Conservation (phyloP, 2,329 filamentous ascomycete genomes). For the Fusarium equiseti region DNA sequence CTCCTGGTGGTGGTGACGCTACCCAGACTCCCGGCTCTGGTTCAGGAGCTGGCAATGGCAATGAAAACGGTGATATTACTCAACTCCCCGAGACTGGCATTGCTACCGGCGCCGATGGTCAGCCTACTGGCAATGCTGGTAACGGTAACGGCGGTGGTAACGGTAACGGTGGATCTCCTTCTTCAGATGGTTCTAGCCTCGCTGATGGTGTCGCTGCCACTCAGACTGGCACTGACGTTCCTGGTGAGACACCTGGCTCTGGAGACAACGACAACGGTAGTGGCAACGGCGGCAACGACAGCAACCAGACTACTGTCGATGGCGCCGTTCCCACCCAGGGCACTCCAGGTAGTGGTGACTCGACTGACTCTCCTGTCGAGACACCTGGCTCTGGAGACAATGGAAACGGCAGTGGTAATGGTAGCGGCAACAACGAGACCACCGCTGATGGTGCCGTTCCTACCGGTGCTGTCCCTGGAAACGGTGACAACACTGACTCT, state of each 20-base stretch:
- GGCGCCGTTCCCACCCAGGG: not conserved
- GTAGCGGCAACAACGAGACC: not conserved
- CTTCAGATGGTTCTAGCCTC: not conserved
- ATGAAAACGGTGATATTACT: not conserved
- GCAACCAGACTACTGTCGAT: not conserved
- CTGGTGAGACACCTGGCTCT: not conserved
- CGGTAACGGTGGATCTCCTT: not conserved
- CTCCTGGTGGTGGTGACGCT: not conserved
- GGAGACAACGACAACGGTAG: not conserved
- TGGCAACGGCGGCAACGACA: not conserved
- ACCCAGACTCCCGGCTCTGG: not conserved
- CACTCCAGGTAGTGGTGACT: not conserved
- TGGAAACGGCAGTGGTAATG: not conserved
- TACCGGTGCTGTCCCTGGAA: not conserved
- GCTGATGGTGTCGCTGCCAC: not conserved
- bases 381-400: not conserved
- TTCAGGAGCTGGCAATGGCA: not conserved
- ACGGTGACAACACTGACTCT: not conserved
- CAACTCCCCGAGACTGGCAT: not conserved
- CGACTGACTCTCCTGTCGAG: not conserved
- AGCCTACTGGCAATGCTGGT: not conserved
- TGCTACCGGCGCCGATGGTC: not conserved
- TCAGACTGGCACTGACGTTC: accelerated
- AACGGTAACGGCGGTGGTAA: too few species aligned
- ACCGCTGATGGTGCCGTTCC: not conserved